Base-by-base conservation (phyloP, 2,329 filamentous ascomycete genomes). In the Phoma sp. region DNA sequence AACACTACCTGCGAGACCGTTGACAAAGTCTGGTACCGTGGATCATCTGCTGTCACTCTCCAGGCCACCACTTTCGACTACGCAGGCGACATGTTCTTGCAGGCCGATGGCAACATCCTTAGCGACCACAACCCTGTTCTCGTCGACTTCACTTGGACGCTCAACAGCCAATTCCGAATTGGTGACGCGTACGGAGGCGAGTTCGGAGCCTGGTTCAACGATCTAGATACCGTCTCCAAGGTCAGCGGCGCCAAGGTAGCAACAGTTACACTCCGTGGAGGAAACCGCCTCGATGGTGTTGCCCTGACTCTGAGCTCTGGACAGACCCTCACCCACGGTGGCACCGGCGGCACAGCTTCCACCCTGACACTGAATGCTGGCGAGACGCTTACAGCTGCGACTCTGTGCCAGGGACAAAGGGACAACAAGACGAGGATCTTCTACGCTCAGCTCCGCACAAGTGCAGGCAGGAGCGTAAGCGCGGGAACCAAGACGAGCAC, bases 1-100 rank as follows among this genome's bases (percentile, higher is more conserved):
- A 78, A 79, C 64, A 69, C 59, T 3, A 68, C 72, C 4, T 90
- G 87, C 71, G 87, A 90, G 74, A 84, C 82, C 3, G 85, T 89
- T 30, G 87, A 89, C 73, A 90, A 89, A 74, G 76, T 87, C 39
- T 82, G 87, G 61, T 88, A 84, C 74, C 81, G 85, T 30, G 78
- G 78, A 26, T 79, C 78, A 15, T 63, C 77, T n/a, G 60, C 80
- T 3, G 60, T 85, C 4, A 67, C 64, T 25, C 76, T 87, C 2
- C 59, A 66, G 1, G 83, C 83, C 0, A 81, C 76, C 1, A 68
- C 67, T 18, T 87, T 83, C 67, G 76, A 75, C 62, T 89, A 89
- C 68, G 82, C 80, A 11, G 79, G 82, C 37, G 62, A 65, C 37
- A 78, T 77, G 62, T 90, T 89, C 74, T 71, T 88, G 12, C 81